phyloP scores from a whole-genome alignment of 495 filamentous ascomycete species.

The Aspergillus bridgeri region DNA sequence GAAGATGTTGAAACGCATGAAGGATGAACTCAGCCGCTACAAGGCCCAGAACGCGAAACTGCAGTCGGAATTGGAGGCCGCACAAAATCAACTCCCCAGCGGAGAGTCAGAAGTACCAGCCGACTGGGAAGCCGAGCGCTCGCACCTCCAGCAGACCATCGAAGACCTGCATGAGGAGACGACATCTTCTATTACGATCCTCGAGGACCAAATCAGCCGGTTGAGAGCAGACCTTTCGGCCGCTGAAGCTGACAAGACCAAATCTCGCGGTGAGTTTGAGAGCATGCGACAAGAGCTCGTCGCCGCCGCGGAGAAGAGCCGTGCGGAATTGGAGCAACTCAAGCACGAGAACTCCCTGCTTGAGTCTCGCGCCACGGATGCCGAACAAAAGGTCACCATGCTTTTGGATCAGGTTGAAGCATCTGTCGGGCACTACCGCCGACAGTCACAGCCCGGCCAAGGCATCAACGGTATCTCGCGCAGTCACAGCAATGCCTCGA shows the following conservation, averaged over 20 bases:
- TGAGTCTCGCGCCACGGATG: conserved; percentile 78
- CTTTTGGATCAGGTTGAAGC: conserved; percentile 90
- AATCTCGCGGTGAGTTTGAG: conserved; percentile 52
- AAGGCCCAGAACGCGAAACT: conserved; percentile 81
- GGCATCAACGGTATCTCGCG: conserved; percentile 40
- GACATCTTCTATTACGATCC: conserved; percentile 55
- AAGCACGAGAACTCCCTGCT: conserved; percentile 76
- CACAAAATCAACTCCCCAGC: conserved; percentile 35
- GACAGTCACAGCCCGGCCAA: conserved; percentile 61
- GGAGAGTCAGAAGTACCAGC: conserved; percentile 38
- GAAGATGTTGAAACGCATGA: conserved; percentile 98
- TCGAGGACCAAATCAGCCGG: conserved; percentile 68
- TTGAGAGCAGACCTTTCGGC: conserved; percentile 64
- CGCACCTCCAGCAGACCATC: conserved; percentile 61
- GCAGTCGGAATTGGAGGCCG: conserved; percentile 70
- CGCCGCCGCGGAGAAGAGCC: conserved; percentile 51
- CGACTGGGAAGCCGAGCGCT: conserved; percentile 77
- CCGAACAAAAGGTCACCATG: conserved; percentile 87
- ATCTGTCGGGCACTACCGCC: conserved; percentile 91
- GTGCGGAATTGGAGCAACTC: conserved; percentile 72
- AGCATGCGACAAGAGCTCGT: conserved; percentile 57
- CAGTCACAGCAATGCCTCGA: conserved; percentile 45
- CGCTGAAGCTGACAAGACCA: conserved; percentile 65
- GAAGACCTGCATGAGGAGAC: conserved; percentile 64
- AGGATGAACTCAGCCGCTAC: conserved; percentile 87